These are phyloP conservation scores for Botryotinia narcissicola DNA, from an alignment of 2,329 filamentous ascomycete genomes.

Conservation along the genomic window DNA sequence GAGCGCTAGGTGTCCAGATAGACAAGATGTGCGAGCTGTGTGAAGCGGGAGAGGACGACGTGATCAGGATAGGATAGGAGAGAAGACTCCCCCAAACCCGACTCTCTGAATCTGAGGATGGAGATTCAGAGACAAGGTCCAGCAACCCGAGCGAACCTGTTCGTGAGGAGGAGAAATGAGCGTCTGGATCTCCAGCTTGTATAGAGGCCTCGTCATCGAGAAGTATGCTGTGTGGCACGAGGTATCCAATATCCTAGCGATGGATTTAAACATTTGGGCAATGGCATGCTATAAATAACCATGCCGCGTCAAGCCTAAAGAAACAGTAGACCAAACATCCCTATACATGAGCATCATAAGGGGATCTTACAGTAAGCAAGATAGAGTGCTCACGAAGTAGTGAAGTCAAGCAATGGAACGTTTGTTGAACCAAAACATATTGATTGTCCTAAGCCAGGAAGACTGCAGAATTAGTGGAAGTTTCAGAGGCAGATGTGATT, in stretches of 20 bases:
- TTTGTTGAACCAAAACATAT: not conserved
- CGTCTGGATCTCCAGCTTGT: not conserved
- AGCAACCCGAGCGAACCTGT: not conserved
- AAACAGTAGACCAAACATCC: not conserved
- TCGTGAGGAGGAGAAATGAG: not conserved
- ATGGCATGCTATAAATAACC: not conserved
- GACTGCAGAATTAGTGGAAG: no score
- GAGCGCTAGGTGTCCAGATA: no score
- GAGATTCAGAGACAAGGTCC: not conserved
- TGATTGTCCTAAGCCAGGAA: no score
- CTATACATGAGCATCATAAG: not conserved
- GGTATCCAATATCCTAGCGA: not conserved
- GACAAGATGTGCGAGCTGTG: not conserved
- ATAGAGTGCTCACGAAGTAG: not conserved
- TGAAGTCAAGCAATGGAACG: not conserved
- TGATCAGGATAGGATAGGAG: not conserved
- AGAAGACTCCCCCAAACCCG: accelerated
- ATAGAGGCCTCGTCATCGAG: not conserved
- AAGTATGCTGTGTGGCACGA: not conserved
- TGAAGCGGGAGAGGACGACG: not conserved
- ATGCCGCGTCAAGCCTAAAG: not conserved
- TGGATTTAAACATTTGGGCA: not conserved
- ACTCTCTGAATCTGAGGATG: not conserved
- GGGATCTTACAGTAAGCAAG: not conserved
- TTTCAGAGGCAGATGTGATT: no score